Percentiles rank a stretch among this genome's conserved stretches.
phyloP scores from a whole-genome alignment of 257 asterid genomes.

The Solanum dulcamara region DNA sequence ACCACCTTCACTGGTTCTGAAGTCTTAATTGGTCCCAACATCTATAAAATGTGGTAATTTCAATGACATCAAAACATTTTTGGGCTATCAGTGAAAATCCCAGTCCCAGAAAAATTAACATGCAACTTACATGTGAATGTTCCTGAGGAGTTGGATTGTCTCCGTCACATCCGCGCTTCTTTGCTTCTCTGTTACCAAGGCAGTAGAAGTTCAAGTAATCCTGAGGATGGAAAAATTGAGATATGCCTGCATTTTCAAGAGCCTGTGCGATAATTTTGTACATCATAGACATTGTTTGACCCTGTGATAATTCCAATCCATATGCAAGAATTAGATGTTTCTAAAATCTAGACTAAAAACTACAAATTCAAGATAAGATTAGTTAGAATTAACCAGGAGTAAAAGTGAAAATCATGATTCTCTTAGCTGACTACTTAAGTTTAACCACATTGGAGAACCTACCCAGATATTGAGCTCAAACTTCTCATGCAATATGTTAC shows the following conservation, averaged over 20 bases:
- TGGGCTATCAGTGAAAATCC: neutral
- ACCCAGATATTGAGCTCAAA: neutral
- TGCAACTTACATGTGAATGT: neutral
- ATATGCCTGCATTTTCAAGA: constrained; percentile 18
- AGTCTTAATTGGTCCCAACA: neutral
- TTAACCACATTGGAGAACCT: neutral
- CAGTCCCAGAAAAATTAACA: neutral
- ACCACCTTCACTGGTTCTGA: neutral
- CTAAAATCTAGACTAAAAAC: neutral
- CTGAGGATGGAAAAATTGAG: constrained; percentile 22
- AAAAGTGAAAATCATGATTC: neutral
- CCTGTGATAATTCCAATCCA: constrained; percentile 17
- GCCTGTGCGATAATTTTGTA: constrained; percentile 31
- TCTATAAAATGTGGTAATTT: neutral
- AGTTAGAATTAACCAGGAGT: neutral
- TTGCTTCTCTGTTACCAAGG: constrained; percentile 37
- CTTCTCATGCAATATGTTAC: neutral
- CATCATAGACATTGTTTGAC: constrained; percentile 51
- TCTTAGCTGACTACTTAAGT: neutral
- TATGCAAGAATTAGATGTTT: constrained; percentile 2
- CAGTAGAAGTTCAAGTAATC: constrained; percentile 47
- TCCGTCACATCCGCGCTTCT: neutral
- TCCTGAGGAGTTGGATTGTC: constrained; percentile 1
- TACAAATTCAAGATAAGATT: neutral
- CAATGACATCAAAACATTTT: neutral